These are phyloP conservation scores for Domatiomyces globalis DNA, from an alignment of 2,329 filamentous ascomycete species.

Conservation along the genomic window DNA sequence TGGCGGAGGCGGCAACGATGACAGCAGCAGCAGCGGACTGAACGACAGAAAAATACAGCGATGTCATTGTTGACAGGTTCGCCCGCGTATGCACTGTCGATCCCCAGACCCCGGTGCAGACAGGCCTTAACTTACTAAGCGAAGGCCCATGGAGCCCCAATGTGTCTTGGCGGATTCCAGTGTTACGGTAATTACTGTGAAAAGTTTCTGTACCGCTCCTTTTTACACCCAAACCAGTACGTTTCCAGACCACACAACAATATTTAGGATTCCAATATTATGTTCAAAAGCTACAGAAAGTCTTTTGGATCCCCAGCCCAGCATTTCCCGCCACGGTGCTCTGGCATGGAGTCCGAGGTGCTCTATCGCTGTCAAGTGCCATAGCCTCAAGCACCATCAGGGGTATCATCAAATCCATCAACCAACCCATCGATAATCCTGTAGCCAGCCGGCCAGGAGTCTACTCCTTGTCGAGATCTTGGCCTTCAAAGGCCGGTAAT, in stretches of 20 bases:
- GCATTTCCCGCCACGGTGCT: constrained; percentile 19
- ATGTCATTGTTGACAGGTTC: no score
- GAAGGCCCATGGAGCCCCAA: no score
- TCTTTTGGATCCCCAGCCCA: constrained; percentile 2
- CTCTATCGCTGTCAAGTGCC: constrained; percentile 1
- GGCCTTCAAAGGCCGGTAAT: constrained; percentile 71
- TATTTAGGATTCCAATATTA: constrained; percentile 2
- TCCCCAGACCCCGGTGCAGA: no score
- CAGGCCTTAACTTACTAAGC: no score
- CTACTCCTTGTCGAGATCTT: constrained; percentile 38
- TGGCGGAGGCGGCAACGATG: neutral
- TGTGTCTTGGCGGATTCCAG: no score
- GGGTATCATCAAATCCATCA: neutral
- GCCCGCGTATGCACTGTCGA: no score
- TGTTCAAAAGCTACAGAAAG: constrained; percentile 6
- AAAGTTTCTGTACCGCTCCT: no score
- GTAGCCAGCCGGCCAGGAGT: neutral
- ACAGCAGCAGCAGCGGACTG: neutral
- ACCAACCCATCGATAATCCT: neutral
- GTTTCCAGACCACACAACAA: no score
- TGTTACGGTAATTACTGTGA: no score
- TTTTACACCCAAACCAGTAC: no score
- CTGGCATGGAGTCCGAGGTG: constrained; percentile 13
- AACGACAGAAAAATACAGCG: no score
- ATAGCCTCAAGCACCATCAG: neutral